Evolutionary conservation across 345 rosid genomes (phyloP).

Genomic region (Eucalyptus shirleyi): DNA sequence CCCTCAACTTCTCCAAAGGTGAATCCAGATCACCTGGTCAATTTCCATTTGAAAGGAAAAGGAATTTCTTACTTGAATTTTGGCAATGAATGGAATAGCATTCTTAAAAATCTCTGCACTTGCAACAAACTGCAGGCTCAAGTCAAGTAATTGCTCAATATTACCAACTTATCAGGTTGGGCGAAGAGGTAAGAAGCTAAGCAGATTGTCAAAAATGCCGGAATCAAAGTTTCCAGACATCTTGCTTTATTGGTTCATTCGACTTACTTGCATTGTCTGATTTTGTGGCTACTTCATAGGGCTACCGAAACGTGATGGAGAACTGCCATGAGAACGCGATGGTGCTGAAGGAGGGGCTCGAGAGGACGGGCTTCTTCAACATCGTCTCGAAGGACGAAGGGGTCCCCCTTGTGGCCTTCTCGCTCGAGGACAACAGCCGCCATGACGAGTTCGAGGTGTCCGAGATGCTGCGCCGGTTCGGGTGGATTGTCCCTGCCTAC

Average conservation of each 20-base stretch:
- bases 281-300: conserved; percentile 5
- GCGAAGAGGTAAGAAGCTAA: conserved; percentile 41
- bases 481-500: conserved; percentile 94
- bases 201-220: background rate
- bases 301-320: conserved; percentile 86
- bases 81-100: background rate
- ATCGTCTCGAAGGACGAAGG: conserved; percentile 80
- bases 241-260: background rate
- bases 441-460: conserved; percentile 76
- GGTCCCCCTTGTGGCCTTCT: conserved; percentile 85
- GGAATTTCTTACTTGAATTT: background rate
- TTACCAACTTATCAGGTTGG: conserved; percentile 83
- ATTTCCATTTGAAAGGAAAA: background rate
- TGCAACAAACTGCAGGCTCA: conserved; percentile 30
- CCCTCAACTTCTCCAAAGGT: conserved; percentile 96
- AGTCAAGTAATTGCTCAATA: conserved; percentile 76
- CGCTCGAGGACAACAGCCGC: conserved; percentile 55
- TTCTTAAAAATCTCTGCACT: background rate
- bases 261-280: background rate
- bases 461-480: conserved; percentile 74
- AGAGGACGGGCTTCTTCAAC: conserved; percentile 56
- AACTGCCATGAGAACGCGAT: conserved; percentile 66
- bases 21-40: background rate
- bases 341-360: conserved; percentile 64
- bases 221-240: background rate